Percentiles rank a stretch among this genome's conserved stretches.
Evolutionary conservation across 1,284 basidiomycete genomes (phyloP).

Genomic region (Wallemia hederae): DNA sequence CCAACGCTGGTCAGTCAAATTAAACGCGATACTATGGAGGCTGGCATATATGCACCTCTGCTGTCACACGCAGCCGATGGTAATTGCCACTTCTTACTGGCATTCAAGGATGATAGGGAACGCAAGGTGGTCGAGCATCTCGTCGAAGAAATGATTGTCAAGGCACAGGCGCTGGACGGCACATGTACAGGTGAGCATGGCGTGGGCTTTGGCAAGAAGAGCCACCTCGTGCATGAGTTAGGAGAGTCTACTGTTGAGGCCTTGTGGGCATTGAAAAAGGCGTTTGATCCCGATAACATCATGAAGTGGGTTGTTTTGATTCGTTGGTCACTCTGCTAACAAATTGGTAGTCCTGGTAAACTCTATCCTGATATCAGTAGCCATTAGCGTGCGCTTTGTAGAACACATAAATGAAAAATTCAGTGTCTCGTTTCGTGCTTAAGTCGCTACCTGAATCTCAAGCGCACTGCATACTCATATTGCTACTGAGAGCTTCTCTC

Average conservation of each 20-base stretch:
- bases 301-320: background rate
- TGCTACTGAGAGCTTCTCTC: no score
- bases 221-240: background rate
- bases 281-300: slow-evolving; percentile 1
- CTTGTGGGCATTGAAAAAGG: background rate
- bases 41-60: slow-evolving; percentile 3
- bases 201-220: background rate
- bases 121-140: slow-evolving; percentile 22
- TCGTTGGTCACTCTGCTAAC: background rate
- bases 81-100: slow-evolving; percentile 16
- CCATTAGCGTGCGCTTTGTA: no score
- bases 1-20: slow-evolving; percentile 7
- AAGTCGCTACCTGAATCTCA: no score
- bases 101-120: slow-evolving; percentile 35
- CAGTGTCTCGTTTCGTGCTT: no score
- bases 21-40: slow-evolving; percentile 5
- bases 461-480: no score
- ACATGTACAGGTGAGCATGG: slow-evolving; percentile 23
- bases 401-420: no score
- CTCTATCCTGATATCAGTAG: background rate
- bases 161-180: slow-evolving; percentile 42
- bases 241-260: background rate
- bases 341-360: background rate
- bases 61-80: background rate
- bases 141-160: slow-evolving; percentile 35